Evolutionary conservation across 768 basidiomycete species (phyloP).

Genomic region (Hemileccinum impolitum): DNA sequence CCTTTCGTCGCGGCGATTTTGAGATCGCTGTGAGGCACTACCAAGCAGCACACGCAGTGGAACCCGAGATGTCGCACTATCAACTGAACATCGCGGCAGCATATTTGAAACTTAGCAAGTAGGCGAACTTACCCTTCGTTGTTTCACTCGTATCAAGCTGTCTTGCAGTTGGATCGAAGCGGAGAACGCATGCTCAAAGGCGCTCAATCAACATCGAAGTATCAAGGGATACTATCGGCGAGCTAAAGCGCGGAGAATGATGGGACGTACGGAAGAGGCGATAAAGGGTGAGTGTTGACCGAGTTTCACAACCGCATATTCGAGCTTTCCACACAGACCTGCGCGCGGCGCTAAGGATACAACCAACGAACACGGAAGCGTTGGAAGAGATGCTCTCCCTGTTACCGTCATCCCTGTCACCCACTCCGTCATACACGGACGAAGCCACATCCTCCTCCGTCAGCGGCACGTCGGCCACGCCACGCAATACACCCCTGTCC

Average conservation of each 20-base stretch:
- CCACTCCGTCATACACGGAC: slow-evolving; percentile 12
- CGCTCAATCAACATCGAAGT: slow-evolving; percentile 61
- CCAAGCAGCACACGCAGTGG: slow-evolving; percentile 56
- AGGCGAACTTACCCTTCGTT: slow-evolving; percentile 25
- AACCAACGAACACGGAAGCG: slow-evolving; percentile 64
- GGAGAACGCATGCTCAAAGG: slow-evolving; percentile 65
- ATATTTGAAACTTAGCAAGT: slow-evolving; percentile 68
- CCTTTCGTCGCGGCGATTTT: slow-evolving; percentile 64
- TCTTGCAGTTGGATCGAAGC: slow-evolving; percentile 63
- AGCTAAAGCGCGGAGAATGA: slow-evolving; percentile 63
- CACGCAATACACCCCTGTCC: slow-evolving; percentile 9
- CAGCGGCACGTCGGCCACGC: slow-evolving; percentile 17
- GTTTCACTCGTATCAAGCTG: slow-evolving; percentile 14
- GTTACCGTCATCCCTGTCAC: slow-evolving; percentile 19
- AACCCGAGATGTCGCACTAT: slow-evolving; percentile 72
- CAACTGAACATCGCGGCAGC: slow-evolving; percentile 76
- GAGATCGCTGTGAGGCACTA: slow-evolving; percentile 55
- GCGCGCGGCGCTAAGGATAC: slow-evolving; percentile 55
- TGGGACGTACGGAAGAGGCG: slow-evolving; percentile 53
- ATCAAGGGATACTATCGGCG: slow-evolving; percentile 70
- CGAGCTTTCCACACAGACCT: slow-evolving; percentile 43
- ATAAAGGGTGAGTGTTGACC: slow-evolving; percentile 44
- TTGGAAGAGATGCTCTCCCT: slow-evolving; percentile 50
- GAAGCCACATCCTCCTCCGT: slow-evolving; percentile 30
- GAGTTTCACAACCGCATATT: too few relatives aligned